Conservation (phyloP, 2,329 filamentous ascomycete genomes). For the Penicillium sp. region DNA sequence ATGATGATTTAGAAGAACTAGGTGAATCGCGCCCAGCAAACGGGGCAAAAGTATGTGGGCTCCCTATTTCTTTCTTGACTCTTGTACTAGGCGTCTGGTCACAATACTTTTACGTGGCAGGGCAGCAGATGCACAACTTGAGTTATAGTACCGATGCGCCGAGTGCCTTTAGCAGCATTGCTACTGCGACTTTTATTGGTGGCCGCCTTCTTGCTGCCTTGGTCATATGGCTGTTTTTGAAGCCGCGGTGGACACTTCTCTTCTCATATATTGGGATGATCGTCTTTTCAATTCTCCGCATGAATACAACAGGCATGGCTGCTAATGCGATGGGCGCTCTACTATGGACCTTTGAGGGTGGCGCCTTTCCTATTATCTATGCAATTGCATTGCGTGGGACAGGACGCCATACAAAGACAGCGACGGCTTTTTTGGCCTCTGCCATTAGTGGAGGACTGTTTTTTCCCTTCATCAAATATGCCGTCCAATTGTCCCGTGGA, state of each 20-base stretch:
- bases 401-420: conserved; percentile 56
- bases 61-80: conserved; percentile 54
- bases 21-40: conserved; percentile 51
- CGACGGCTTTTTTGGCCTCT: conserved; percentile 50
- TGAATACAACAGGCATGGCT: conserved; percentile 43
- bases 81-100: conserved; percentile 52
- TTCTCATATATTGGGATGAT: conserved; percentile 52
- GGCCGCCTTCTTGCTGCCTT: conserved; percentile 56
- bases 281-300: no score
- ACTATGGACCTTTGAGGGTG: conserved; percentile 57
- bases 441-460: conserved; percentile 48
- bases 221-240: conserved; percentile 48
- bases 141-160: no score
- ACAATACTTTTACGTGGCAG: conserved; percentile 59
- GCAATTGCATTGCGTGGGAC: conserved; percentile 56
- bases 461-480: not conserved
- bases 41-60: conserved; percentile 37
- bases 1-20: conserved; percentile 56
- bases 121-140: conserved; percentile 51
- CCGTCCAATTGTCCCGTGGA: not conserved
- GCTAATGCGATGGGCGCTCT: conserved; percentile 49
- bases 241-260: conserved; percentile 54
- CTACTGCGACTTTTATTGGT: no score
- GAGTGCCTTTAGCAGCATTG: no score
- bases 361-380: conserved; percentile 57